These are phyloP conservation scores for Malassezia psittaci DNA, from an alignment of 1,284 basidiomycete species.

Conservation along the genomic window DNA sequence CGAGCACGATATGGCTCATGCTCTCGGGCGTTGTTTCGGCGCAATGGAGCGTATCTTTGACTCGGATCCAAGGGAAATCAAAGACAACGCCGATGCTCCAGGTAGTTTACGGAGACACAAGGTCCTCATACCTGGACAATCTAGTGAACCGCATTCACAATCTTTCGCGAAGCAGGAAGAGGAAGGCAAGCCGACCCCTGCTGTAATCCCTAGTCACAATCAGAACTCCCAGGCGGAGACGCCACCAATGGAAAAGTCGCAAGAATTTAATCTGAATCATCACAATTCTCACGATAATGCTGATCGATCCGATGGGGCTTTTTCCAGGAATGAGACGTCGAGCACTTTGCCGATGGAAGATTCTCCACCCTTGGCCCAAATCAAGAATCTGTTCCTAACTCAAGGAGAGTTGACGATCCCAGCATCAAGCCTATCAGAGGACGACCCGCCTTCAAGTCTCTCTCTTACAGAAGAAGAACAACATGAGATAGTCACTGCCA, in stretches of 20 bases:
- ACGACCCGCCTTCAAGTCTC: not conserved
- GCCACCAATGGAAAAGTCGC: too few relatives aligned
- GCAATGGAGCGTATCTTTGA: slow-evolving; percentile 29
- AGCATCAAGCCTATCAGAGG: not conserved
- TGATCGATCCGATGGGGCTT: too few relatives aligned
- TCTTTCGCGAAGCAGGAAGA: too few relatives aligned
- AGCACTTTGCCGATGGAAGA: slow-evolving; percentile 4
- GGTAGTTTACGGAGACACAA: not conserved
- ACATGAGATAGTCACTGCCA: slow-evolving; percentile 35
- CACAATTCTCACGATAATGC: too few relatives aligned
- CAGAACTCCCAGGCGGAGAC: too few relatives aligned
- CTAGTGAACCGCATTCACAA: too few relatives aligned
- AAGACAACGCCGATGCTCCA: not conserved
- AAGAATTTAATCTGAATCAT: too few relatives aligned
- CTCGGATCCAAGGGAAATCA: not conserved
- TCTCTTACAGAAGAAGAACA: slow-evolving; percentile 28
- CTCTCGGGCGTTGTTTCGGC: slow-evolving; percentile 39
- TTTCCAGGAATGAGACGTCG: too few relatives aligned
- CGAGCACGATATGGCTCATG: slow-evolving; percentile 35
- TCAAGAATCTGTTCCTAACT: slow-evolving; percentile 43
- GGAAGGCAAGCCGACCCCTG: too few relatives aligned
- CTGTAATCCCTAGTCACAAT: too few relatives aligned
- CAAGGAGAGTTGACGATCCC: slow-evolving; percentile 32
- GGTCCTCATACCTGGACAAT: too few relatives aligned
- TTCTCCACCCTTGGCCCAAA: slow-evolving; percentile 34